These are phyloP conservation scores for Calonectria pseudoturangicola DNA, from an alignment of 2,329 filamentous ascomycete genomes.

Conservation along the genomic window DNA sequence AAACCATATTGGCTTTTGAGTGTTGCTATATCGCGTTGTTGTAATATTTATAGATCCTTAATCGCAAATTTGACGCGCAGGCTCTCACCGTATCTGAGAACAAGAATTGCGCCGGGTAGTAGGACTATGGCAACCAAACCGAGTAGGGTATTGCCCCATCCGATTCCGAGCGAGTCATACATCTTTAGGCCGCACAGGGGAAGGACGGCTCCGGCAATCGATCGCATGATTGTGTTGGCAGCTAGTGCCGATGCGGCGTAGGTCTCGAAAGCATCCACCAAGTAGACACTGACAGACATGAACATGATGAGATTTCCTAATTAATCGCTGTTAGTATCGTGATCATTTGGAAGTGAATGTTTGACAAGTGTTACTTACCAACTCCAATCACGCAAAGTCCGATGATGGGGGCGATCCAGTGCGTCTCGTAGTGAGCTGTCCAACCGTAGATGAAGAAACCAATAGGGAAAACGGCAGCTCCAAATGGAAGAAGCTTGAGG, in stretches of 20 bases:
- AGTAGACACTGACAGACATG: constrained; percentile 40
- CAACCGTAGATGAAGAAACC: constrained; percentile 46
- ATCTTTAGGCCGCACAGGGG: constrained; percentile 39
- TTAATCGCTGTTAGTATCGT: background rate
- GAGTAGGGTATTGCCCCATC: constrained; percentile 65
- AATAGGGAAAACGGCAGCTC: constrained; percentile 31
- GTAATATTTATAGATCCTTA: constrained; percentile 12
- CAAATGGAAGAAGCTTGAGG: constrained; percentile 36
- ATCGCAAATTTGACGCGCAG: constrained; percentile 38
- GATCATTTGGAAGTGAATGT: background rate
- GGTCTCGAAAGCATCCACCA: constrained; percentile 39
- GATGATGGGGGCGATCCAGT: constrained; percentile 42
- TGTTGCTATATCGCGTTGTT: background rate
- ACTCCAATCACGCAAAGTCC: constrained; percentile 39
- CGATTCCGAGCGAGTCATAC: constrained; percentile 62
- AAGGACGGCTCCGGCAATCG: constrained; percentile 18
- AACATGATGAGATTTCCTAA: constrained; percentile 37
- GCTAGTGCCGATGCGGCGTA: constrained; percentile 42
- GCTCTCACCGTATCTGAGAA: constrained; percentile 63
- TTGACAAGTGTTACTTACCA: constrained; percentile 3
- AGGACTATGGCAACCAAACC: constrained; percentile 63
- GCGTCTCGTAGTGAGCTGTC: constrained; percentile 41
- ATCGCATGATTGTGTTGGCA: constrained; percentile 41
- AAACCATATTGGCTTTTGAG: background rate
- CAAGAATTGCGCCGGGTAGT: constrained; percentile 62